Base-by-base conservation (phyloP, 83 land plant species). In the Thuja plicata region DNA sequence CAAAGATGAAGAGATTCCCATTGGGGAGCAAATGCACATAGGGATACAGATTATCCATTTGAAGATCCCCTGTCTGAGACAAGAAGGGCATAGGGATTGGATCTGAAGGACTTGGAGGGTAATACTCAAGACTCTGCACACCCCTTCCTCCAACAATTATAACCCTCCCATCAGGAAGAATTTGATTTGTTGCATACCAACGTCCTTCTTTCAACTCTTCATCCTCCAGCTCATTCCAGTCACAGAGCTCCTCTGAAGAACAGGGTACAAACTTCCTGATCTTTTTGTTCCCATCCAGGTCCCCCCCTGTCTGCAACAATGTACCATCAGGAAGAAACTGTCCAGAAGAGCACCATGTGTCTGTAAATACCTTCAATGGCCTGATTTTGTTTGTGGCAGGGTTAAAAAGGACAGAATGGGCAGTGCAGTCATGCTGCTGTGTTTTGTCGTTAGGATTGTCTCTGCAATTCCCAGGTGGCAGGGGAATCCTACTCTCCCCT, bases 11-110 rank as follows among this genome's bases (percentile, higher is more conserved):
- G 89, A 94, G 96, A 80, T 90, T 60, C 32, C 95, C 96, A 86
- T 91, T 90, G 77, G 96, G 96, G 9, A 94, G 93, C 50, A 94
- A 91, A 80, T 94, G 94, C 48, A 95, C 95, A 90, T 87, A 95
- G n/a, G 96, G 96, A 84, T 95, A 95, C 83, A 94, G 94, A 73
- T 94, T 94, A 87, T 95, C 96, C 89, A 84, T 81, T 86, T 95
- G 91, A 0, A 60, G 27, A 88, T 95, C 94, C 50, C 70, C 86
- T 0, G 92, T 89, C 17, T 89, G 86, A 19, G 34, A 87, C 46
- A 94, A 91, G 85, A 95, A 90, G n/a, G 92, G 92, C 52, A 95
- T 84, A n/a, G 40, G 24, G 37, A 84, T n/a, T 35, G 88, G 87
- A 50, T 52, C 73, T 9, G 4, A 5, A 46, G 86, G 15, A 60